A percentile compares a stretch with the other conserved stretches of the same genome.
Conservation (phyloP, 768 basidiomycete genomes). For the Roridomyces roridus region DNA sequence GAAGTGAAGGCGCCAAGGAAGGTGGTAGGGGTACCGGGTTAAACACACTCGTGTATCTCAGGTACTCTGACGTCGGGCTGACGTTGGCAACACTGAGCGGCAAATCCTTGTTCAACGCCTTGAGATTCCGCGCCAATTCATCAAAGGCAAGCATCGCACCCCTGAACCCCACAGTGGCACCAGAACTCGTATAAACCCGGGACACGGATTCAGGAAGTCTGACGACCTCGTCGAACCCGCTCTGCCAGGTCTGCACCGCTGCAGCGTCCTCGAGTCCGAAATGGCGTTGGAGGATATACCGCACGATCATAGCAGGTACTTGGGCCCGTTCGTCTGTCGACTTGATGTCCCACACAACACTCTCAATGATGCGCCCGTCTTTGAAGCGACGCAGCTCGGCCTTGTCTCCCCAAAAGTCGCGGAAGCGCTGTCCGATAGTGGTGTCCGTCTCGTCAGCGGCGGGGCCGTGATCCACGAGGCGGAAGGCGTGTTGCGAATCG, state of each 20-base stretch:
- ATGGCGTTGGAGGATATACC: conserved; percentile 77
- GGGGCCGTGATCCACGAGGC: conserved; percentile 93
- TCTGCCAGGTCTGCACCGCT: conserved; percentile 63
- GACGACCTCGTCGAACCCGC: conserved; percentile 61
- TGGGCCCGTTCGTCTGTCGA: conserved; percentile 80
- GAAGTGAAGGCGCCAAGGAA: conserved; percentile 56
- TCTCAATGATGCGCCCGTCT: conserved; percentile 90
- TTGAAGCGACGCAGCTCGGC: conserved; percentile 95
- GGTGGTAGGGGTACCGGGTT: conserved; percentile 75
- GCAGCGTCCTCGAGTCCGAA: conserved; percentile 63
- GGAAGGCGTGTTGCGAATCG: conserved; percentile 72
- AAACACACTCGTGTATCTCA: conserved; percentile 87
- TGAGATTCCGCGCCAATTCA: conserved; percentile 74
- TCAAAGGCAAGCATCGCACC: conserved; percentile 83
- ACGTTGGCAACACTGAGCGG: conserved; percentile 82
- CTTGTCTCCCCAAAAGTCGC: conserved; percentile 89
- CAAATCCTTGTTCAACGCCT: conserved; percentile 70
- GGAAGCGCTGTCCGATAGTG: conserved; percentile 63
- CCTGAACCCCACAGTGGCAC: conserved; percentile 65
- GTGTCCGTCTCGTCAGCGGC: conserved; percentile 66
- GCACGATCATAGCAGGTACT: conserved; percentile 77
- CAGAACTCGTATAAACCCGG: conserved; percentile 46
- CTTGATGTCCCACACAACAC: conserved; percentile 95
- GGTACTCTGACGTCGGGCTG: conserved; percentile 70
- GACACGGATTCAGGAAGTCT: conserved; percentile 63